Conservation (phyloP, 1,139 yeast genomes). For the Protomyces arabidopsidicola region DNA sequence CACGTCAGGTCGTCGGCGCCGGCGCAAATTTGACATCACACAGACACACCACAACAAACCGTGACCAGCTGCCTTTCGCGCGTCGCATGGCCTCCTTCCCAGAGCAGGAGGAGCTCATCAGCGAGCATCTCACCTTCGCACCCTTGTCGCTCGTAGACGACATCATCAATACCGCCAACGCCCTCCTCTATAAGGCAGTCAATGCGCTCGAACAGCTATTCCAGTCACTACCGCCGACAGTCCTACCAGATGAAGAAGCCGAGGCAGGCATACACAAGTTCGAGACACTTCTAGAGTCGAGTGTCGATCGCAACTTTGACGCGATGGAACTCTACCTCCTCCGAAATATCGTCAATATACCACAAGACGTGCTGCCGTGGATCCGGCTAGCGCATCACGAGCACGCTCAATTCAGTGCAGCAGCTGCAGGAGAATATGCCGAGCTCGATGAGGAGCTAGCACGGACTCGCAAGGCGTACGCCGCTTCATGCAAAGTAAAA, state of each 20-base stretch:
- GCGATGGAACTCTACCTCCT: slow-evolving; percentile 77
- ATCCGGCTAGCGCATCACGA: slow-evolving; percentile 66
- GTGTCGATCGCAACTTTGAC: slow-evolving; percentile 81
- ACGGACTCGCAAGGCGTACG: slow-evolving; percentile 14
- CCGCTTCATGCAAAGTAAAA: slow-evolving; percentile 8
- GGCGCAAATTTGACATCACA: too few relatives aligned
- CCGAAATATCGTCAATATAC: slow-evolving; percentile 69
- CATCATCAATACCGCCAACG: slow-evolving; percentile 82
- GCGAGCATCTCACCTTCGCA: slow-evolving; percentile 83
- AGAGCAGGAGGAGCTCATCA: slow-evolving; percentile 44
- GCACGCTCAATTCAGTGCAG: slow-evolving; percentile 34
- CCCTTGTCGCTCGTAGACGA: slow-evolving; percentile 86
- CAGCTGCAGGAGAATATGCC: slow-evolving; percentile 13
- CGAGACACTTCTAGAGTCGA: slow-evolving; percentile 69
- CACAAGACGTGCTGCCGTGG: slow-evolving; percentile 68
- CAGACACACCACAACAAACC: too few relatives aligned
- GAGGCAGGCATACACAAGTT: slow-evolving; percentile 72
- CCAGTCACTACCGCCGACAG: slow-evolving; percentile 34
- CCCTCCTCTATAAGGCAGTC: slow-evolving; percentile 75
- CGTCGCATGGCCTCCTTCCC: slow-evolving; percentile 1
- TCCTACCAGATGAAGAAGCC: slow-evolving; percentile 50
- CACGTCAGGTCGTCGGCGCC: too few relatives aligned
- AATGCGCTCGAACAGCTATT: slow-evolving; percentile 71
- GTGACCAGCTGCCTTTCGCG: too few relatives aligned
- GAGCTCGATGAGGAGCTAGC: slow-evolving; percentile 23